These are phyloP conservation scores for Ogataea nonfermentans DNA, from an alignment of 805 yeast species.

Conservation along the genomic window DNA sequence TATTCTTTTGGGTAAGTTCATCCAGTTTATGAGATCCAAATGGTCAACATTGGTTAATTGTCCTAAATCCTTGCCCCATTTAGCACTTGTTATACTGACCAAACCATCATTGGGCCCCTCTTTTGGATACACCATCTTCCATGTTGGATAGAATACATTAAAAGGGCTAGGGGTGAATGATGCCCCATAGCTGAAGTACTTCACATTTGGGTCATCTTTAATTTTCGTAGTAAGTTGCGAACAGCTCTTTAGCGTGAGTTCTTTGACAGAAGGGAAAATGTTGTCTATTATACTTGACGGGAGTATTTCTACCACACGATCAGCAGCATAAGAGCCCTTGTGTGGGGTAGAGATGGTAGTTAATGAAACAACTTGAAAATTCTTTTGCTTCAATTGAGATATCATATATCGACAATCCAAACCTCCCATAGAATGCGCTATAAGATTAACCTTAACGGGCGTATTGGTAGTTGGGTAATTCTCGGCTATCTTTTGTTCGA, in stretches of 20 bases:
- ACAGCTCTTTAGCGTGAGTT: slow-evolving; percentile 60
- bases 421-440: slow-evolving; percentile 96
- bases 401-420: slow-evolving; percentile 78
- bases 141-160: slow-evolving; percentile 60
- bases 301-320: slow-evolving; percentile 45
- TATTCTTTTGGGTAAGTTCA: slow-evolving; percentile 46
- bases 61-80: slow-evolving; percentile 84
- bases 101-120: slow-evolving; percentile 79
- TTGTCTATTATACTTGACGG: slow-evolving; percentile 21
- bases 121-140: slow-evolving; percentile 52
- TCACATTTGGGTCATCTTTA: slow-evolving; percentile 56
- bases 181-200: slow-evolving; percentile 85
- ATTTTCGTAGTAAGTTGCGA: slow-evolving; percentile 51
- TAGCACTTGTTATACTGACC: slow-evolving; percentile 72
- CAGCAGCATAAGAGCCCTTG: slow-evolving; percentile 81
- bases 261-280: slow-evolving; percentile 47
- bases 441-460: slow-evolving; percentile 59
- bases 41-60: slow-evolving; percentile 80
- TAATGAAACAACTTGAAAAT: slow-evolving; percentile 63
- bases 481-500: slow-evolving; percentile 32
- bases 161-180: slow-evolving; percentile 59
- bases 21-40: slow-evolving; percentile 83
- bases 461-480: slow-evolving; percentile 28
- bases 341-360: slow-evolving; percentile 92
- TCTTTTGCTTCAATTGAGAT: slow-evolving; percentile 45